Conservation (phyloP, 441 rosid genomes). For the Capsella rubella region DNA sequence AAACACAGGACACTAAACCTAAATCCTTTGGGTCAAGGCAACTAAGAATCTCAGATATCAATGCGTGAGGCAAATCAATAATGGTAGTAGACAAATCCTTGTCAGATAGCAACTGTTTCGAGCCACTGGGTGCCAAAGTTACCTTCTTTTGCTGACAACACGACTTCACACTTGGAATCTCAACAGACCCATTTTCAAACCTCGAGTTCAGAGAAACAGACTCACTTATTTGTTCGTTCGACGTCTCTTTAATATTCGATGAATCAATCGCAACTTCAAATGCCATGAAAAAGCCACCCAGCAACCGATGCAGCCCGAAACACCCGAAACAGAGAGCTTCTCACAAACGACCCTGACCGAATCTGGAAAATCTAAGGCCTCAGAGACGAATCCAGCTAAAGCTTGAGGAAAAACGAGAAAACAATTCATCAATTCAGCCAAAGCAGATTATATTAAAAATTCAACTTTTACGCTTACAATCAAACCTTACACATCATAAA, state of each 20-base stretch:
- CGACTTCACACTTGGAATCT: conserved; percentile 38
- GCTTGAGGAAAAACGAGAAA: conserved; percentile 7
- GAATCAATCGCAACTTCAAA: conserved; percentile 39
- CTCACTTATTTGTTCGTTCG: conserved; percentile 33
- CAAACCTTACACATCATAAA: not conserved
- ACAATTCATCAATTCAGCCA: conserved; percentile 11
- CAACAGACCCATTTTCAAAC: conserved; percentile 38
- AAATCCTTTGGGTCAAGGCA: conserved; percentile 86
- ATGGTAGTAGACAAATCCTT: conserved; percentile 52
- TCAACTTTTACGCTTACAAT: conserved; percentile 2
- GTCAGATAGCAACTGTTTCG: conserved; percentile 50
- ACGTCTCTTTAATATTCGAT: conserved; percentile 27
- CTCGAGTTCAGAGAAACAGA: conserved; percentile 21
- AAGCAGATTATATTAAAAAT: not conserved
- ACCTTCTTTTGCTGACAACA: conserved; percentile 49
- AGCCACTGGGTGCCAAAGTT: conserved; percentile 38
- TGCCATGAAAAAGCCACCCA: conserved; percentile 59
- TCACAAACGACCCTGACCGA: conserved; percentile 26
- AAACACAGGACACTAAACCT: conserved; percentile 86
- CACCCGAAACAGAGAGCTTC: conserved; percentile 28
- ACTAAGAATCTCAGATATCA: conserved; percentile 79
- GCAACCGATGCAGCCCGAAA: conserved; percentile 10
- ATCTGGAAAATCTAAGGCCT: conserved; percentile 31
- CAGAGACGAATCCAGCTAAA: conserved; percentile 34
- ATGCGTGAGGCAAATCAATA: conserved; percentile 81